Base-by-base conservation (phyloP, 2,329 filamentous ascomycete species). In the Cryoendolithus antarcticus region DNA sequence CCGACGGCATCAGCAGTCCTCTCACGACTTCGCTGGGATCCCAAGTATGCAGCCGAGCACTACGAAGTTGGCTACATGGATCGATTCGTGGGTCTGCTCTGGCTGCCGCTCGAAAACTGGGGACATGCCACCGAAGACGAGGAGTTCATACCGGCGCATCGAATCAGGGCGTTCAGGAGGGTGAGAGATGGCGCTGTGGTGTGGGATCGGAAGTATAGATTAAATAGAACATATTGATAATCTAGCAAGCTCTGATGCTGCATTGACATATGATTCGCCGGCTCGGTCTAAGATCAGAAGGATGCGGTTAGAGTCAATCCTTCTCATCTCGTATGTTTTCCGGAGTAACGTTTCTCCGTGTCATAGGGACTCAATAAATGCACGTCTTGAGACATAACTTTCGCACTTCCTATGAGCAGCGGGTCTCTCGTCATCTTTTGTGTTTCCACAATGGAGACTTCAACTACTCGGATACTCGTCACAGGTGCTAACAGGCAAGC, bases 401-500 rank as follows among this genome's bases (percentile, higher is more conserved):
- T 21, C 19, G 19, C 19, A 21, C 19, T 21, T 21, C 19, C 6
- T 21, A 21, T 21, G 19, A 21, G 19, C 19, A 21, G 19, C 19
- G 19, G 19, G 19, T 21, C 19, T 6, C 19, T 21, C 19, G 19
- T 21, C 19, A 21, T 3, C 19, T 6, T 21, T 21, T 21, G 19
- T 6, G 19, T 21, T 21, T 21, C 19, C 19, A 21, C 19, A 21
- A 21, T 27, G 24, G 24, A 27, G 2, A 8, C 24, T 27, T 27
- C 24, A 8, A 27, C 24, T 6, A 27, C 24, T 6, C 24, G 24
- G 24, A 27, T 27, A 27, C 67, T 94, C 30, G 75, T 94, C 31
- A 93, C 86, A 0, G 86, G 86, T 38, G 83, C 84, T 29, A 93
- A 93, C 62, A 88, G 84, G 86, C 88, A 71, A 41, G 54, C 34